Conservation (phyloP, 768 basidiomycete genomes). For the Infundibulicybe gibba region DNA sequence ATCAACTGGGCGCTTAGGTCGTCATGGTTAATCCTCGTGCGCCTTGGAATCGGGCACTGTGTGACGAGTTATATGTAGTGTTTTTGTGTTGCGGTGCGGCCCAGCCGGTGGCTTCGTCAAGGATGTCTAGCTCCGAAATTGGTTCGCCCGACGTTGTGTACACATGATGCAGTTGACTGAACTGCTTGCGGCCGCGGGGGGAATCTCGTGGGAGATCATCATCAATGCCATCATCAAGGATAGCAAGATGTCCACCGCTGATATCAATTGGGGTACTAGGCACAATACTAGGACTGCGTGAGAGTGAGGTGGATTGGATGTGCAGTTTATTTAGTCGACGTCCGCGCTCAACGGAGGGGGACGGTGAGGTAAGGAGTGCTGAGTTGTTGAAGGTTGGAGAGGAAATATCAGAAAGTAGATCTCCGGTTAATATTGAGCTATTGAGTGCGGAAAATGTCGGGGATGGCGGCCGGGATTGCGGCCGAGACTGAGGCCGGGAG, state of each 20-base stretch:
- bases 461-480: conserved; percentile 21
- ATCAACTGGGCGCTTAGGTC: no score
- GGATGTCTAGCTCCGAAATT: conserved; percentile 11
- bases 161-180: conserved; percentile 1
- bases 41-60: no score
- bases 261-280: conserved; percentile 42
- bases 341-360: conserved; percentile 29
- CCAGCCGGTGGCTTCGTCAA: conserved; percentile 14
- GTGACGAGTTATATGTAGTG: no score
- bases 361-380: conserved; percentile 17
- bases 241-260: conserved; percentile 8
- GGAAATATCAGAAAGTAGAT: conserved; percentile 20
- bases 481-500: conserved; percentile 20
- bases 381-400: conserved; percentile 21
- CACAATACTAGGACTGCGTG: conserved; percentile 43
- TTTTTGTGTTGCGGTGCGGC: background rate
- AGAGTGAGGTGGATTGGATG: conserved; percentile 31
- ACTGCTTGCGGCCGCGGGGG: conserved; percentile 15
- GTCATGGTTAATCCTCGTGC: no score
- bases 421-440: conserved; percentile 9
- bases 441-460: conserved; percentile 15
- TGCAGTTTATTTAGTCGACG: conserved; percentile 22
- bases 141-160: conserved; percentile 7
- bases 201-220: conserved; percentile 11
- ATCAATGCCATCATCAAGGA: conserved; percentile 14